Evolutionary conservation across 345 rosid genomes (phyloP), one percentile per base, ranked within the genome.

Genomic region (Microthlaspi erraticum): DNA sequence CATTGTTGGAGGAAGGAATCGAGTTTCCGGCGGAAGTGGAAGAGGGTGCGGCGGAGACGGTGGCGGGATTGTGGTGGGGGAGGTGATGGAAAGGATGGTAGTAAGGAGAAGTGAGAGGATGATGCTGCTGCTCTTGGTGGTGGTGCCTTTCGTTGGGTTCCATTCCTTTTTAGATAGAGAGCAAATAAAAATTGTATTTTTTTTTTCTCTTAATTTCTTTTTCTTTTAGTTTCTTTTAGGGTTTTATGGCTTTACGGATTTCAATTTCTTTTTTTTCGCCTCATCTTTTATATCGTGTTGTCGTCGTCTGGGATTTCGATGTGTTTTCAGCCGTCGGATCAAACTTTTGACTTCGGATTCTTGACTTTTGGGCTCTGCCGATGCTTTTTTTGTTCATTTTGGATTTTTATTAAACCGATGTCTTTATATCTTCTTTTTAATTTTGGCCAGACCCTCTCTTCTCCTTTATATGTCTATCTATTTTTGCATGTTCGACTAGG

Each of bases 61-160:
- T 32, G 81, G 77, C 23, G 33, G 76, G 52, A 46, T 77, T 71
- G 62, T 67, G 77, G 62, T 57, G 62, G 62, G 36, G 42, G 11
- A 23, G 66, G 38, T 61, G 67, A 16, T 52, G 51, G 41, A 46
- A 64, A 32, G 64, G 75, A 52, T 19, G 74, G 68, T 61, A 77
- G 82, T 68, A 78, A 81, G 77, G 81, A 58, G 86, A 70, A 76
- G 78, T 72, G 80, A 80, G 77, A 79, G 80, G 84, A 33, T 80
- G 89, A 10, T 79, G 74, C 14, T 62, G 81, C 51, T 77, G 75
- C 34, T 57, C 45, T 7, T 64, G 76, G 10, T 73, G 77, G 45
- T 76, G 74, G 54, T 70, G 86, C 73, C 76, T 78, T 64, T 90
- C 93, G 81, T 86, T 81, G 32, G 83, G 83, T 79, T 86, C 92